Evolutionary conservation across 371 early-diverging fungal genomes (phyloP).

Genomic region (Syncephalis plumigaleata): DNA sequence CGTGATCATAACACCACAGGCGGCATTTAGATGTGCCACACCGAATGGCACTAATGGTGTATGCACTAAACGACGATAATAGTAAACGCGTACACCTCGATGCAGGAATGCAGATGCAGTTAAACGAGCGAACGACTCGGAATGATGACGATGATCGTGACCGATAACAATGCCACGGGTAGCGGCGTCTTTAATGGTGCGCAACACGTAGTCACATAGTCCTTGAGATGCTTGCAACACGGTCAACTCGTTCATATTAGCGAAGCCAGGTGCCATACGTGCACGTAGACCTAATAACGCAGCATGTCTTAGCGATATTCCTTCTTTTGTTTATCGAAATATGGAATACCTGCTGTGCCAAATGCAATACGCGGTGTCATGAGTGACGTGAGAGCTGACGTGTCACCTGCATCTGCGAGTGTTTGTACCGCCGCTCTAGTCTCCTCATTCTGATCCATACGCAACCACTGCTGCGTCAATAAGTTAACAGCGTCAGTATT

Average conservation of each 20-base stretch:
- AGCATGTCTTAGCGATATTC: background rate
- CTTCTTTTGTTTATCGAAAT: background rate
- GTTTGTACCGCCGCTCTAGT: conserved; percentile 39
- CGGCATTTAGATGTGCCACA: conserved; percentile 50
- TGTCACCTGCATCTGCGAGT: conserved; percentile 28
- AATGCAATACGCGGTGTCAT: conserved; percentile 67
- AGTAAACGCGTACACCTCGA: conserved; percentile 71
- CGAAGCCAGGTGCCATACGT: conserved; percentile 90
- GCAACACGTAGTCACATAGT: conserved; percentile 33
- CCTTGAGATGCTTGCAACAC: conserved; percentile 82
- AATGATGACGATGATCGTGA: conserved; percentile 87
- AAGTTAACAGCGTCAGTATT: conserved; percentile 6
- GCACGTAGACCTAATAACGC: conserved; percentile 59
- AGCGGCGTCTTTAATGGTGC: conserved; percentile 27
- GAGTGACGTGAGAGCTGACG: conserved; percentile 34
- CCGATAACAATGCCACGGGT: conserved; percentile 80
- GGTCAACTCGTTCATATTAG: conserved; percentile 86
- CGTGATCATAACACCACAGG: conserved; percentile 94
- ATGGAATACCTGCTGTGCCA: conserved; percentile 76
- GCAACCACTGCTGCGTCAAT: conserved; percentile 11
- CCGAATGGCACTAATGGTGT: conserved; percentile 89
- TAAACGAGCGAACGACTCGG: conserved; percentile 61
- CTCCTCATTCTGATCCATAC: conserved; percentile 33
- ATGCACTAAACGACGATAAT: conserved; percentile 52
- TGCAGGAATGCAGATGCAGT: conserved; percentile 73